phyloP scores from a whole-genome alignment of 345 rosid species.

The Erucastrum elatum region DNA sequence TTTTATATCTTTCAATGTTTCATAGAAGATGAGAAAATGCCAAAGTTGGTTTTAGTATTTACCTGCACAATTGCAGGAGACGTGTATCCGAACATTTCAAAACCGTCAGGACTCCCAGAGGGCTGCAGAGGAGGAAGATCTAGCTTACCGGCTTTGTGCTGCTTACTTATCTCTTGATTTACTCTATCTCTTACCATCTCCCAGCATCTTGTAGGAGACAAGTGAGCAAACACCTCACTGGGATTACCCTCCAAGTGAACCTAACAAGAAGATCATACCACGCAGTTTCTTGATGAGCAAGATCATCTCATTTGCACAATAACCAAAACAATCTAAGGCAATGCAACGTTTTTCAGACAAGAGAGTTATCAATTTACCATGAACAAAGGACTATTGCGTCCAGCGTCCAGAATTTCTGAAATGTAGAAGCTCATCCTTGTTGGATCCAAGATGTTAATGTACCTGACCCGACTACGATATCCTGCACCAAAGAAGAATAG shows the following conservation, averaged over 20 bases:
- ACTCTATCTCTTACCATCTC: slow-evolving; percentile 97
- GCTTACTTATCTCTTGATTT: slow-evolving; percentile 87
- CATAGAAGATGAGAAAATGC: background rate
- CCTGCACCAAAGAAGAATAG: slow-evolving; percentile 59
- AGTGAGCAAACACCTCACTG: slow-evolving; percentile 79
- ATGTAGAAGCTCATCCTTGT: slow-evolving; percentile 67
- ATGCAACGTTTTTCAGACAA: background rate
- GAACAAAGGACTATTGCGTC: slow-evolving; percentile 67
- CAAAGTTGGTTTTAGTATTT: slow-evolving; percentile 13
- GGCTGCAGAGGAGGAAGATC: slow-evolving; percentile 94
- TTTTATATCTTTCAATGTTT: background rate
- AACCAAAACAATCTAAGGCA: slow-evolving; percentile 12
- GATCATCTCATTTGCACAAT: background rate
- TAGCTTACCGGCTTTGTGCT: slow-evolving; percentile 68
- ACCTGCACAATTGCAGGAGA: slow-evolving; percentile 97
- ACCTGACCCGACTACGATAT: slow-evolving; percentile 84
- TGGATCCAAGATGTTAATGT: slow-evolving; percentile 81
- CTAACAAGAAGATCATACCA: slow-evolving; percentile 49
- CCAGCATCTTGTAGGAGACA: slow-evolving; percentile 91
- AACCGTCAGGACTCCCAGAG: slow-evolving; percentile 95
- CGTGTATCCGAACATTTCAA: slow-evolving; percentile 93
- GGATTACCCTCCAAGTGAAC: slow-evolving; percentile 77
- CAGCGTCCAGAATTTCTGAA: slow-evolving; percentile 89
- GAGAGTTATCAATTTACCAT: slow-evolving; percentile 51
- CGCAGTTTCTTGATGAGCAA: background rate